Percentiles rank a stretch among this genome's conserved stretches.
Evolutionary conservation across 2,329 filamentous ascomycete species (phyloP).

Genomic region (Clonostachys solani): DNA sequence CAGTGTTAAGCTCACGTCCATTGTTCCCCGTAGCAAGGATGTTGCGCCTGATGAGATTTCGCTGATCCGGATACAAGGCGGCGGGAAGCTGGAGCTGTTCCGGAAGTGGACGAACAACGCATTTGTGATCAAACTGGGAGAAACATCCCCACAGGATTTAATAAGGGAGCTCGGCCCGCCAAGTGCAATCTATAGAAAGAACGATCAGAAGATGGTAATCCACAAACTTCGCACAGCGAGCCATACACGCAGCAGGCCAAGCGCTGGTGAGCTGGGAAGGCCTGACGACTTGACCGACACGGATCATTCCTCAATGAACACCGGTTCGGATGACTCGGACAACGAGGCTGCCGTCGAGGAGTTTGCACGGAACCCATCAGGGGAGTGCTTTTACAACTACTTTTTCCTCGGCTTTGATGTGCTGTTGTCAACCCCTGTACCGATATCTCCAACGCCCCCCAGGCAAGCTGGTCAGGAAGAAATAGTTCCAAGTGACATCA

Average conservation of each 20-base stretch:
- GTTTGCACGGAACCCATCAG: conserved; percentile 46
- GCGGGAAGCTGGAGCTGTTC: conserved; percentile 72
- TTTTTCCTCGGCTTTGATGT: conserved; percentile 95
- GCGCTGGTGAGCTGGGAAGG: conserved; percentile 33
- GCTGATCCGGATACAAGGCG: conserved; percentile 70
- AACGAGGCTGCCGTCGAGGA: conserved; percentile 56
- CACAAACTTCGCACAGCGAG: conserved; percentile 61
- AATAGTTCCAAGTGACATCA: conserved; percentile 19
- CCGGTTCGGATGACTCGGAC: conserved; percentile 63
- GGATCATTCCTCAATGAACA: conserved; percentile 71
- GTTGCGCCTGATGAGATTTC: conserved; percentile 86
- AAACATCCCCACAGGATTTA: conserved; percentile 89
- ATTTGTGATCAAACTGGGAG: conserved; percentile 71
- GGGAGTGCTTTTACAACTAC: conserved; percentile 94
- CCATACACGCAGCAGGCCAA: conserved; percentile 42
- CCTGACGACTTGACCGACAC: conserved; percentile 63
- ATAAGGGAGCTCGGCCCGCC: conserved; percentile 88
- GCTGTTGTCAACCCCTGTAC: conserved; percentile 73
- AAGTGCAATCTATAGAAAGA: conserved; percentile 90
- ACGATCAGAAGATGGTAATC: conserved; percentile 83
- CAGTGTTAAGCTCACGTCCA: conserved; percentile 67
- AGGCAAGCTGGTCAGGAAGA: conserved; percentile 14
- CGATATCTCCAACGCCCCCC: conserved; percentile 61
- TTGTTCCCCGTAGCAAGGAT: conserved; percentile 69
- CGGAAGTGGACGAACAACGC: conserved; percentile 64